Evolutionary conservation across 2,329 filamentous ascomycete species (phyloP), one percentile per base, ranked within the genome.

Genomic region (Alternaria hordeiaustralica): DNA sequence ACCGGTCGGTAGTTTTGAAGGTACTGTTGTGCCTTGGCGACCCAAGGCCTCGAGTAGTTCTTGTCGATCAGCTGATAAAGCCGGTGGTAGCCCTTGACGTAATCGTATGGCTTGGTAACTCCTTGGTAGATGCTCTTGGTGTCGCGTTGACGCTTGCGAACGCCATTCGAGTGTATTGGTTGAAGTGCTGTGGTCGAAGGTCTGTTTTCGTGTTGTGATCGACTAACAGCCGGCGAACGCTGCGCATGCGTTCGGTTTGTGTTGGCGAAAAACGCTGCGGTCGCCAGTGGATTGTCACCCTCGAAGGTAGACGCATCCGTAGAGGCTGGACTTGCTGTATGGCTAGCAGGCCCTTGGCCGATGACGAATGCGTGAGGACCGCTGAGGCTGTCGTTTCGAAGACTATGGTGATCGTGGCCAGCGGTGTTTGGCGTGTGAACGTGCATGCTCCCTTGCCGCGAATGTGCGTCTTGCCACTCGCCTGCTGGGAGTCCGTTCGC

Each of bases 21-120:
- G 0, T 94, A 91, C 81, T 94, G 93, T 63, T 93, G 94, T 69
- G 97, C 97, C 61, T 90, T 89, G 23, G 95, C 81, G 0, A 91
- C 90, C 80, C 94, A 94, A 68, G 89, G 89, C 12, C 89, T 85
- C 1, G 92, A 88, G 73, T 97, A 94, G 20, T 94, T 91, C 54
- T 89, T 88, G 76, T 93, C 88, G 36, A 97, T 85, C 66, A 94
- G 90, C 9, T 89, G 89, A 46, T 94, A 93, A 66, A 98, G 87
- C 68, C 90, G 92, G 80, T 99, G 96, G 78, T 97, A 98, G 20
- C 93, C 93, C 46, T 88, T 88, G 1, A 94, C 94, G 75, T 98
- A 98, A 10, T 92, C 90, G 76, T 98, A 97, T 5, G 96, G 94
- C 74, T 96, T 91, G 65, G 92, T 94, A 74, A 99, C 93, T 44